Percentiles rank a stretch among this genome's conserved stretches.
phyloP scores from a whole-genome alignment of 306 rosid species.

The Cucumis hystrix region DNA sequence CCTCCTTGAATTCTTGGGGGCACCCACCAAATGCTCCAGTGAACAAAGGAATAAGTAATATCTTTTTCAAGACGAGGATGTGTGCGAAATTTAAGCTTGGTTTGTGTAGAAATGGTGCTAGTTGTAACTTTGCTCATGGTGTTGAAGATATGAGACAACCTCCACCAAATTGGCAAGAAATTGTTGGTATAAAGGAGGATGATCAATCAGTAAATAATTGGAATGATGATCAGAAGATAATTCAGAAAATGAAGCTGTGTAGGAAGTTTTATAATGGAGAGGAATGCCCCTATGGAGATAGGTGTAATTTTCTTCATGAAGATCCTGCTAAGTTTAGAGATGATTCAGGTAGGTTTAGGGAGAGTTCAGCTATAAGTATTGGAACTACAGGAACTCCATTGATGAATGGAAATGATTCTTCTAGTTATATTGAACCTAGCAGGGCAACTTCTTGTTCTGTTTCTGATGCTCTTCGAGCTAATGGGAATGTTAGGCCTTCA shows the following conservation, averaged over 20 bases:
- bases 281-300: constrained; percentile 85
- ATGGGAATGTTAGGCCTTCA: constrained; percentile 22
- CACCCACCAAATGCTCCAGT: constrained; percentile 22
- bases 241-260: constrained; percentile 88
- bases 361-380: constrained; percentile 60
- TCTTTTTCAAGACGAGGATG: constrained; percentile 83
- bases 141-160: constrained; percentile 73
- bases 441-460: constrained; percentile 18
- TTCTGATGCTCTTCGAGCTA: constrained; percentile 21
- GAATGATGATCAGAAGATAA: constrained; percentile 81
- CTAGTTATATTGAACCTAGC: constrained; percentile 26
- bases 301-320: constrained; percentile 87
- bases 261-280: constrained; percentile 86
- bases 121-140: constrained; percentile 94
- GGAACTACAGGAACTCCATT: constrained; percentile 45
- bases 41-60: constrained; percentile 45
- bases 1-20: constrained; percentile 18
- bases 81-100: constrained; percentile 67
- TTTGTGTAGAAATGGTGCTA: constrained; percentile 64
- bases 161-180: constrained; percentile 96
- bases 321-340: constrained; percentile 74
- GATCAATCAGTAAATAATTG: constrained; percentile 37
- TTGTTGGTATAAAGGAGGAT: constrained; percentile 39
- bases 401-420: constrained; percentile 24
- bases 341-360: constrained; percentile 52